A percentile compares a stretch with the other conserved stretches of the same genome.
Conservation (phyloP, 164 flowering plant species). For the Vitis labrusca region DNA sequence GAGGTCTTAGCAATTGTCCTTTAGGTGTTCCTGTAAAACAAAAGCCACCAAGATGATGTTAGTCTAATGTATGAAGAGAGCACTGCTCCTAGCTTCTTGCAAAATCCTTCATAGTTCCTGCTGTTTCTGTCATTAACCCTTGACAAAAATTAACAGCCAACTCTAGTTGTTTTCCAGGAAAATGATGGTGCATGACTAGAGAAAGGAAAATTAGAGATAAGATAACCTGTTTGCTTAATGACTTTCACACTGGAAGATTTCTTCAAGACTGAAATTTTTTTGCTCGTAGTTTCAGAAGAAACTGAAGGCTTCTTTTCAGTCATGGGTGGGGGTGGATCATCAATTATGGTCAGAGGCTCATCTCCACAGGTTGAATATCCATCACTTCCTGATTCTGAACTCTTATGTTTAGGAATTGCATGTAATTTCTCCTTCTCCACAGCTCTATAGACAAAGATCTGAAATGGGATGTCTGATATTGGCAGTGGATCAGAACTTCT, state of each 20-base stretch:
- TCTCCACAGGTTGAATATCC: slow-evolving; percentile 58
- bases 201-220: neutral
- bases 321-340: slow-evolving; percentile 38
- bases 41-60: neutral
- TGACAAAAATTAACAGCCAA: neutral
- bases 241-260: slow-evolving; percentile 39
- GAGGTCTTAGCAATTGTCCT: slow-evolving; percentile 53
- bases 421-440: slow-evolving; percentile 52
- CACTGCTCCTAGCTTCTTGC: neutral
- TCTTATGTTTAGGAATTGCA: slow-evolving; percentile 24
- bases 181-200: neutral
- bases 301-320: slow-evolving; percentile 25
- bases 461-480: slow-evolving; percentile 73
- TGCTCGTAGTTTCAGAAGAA: slow-evolving; percentile 32
- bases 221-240: slow-evolving; percentile 43
- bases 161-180: neutral
- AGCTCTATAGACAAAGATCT: slow-evolving; percentile 69
- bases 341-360: slow-evolving; percentile 29
- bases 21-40: slow-evolving; percentile 51
- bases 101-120: neutral
- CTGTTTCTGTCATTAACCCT: neutral
- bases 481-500: slow-evolving; percentile 17
- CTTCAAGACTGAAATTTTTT: slow-evolving; percentile 28
- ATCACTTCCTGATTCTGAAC: slow-evolving; percentile 82
- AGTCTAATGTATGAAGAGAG: neutral